phyloP scores from a whole-genome alignment of 768 basidiomycete genomes.

The Termitomyces sp. region DNA sequence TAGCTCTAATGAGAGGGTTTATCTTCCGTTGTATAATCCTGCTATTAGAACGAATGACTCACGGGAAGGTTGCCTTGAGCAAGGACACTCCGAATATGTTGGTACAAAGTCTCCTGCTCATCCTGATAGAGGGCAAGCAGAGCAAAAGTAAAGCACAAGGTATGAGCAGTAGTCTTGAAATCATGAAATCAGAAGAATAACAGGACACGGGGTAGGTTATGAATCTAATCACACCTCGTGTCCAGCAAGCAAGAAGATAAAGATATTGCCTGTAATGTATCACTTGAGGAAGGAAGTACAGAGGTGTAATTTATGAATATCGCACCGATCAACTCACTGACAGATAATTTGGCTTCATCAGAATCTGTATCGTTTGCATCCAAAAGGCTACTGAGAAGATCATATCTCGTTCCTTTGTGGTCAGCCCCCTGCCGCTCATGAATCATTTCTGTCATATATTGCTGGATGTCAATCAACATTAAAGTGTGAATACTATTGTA shows the following conservation, averaged over 20 bases:
- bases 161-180: slow-evolving; percentile 31
- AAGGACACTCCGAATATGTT: slow-evolving; percentile 28
- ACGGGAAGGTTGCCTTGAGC: slow-evolving; percentile 26
- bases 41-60: neutral
- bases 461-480: slow-evolving; percentile 16
- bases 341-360: slow-evolving; percentile 29
- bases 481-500: neutral
- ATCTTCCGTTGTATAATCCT: neutral
- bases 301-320: neutral
- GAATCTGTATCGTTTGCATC: slow-evolving; percentile 39
- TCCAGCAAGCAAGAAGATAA: slow-evolving; percentile 52
- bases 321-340: slow-evolving; percentile 36
- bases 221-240: slow-evolving; percentile 38
- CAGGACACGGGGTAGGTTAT: neutral
- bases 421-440: slow-evolving; percentile 28
- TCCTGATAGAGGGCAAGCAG: slow-evolving; percentile 36
- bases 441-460: slow-evolving; percentile 51
- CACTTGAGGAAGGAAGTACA: neutral
- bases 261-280: slow-evolving; percentile 33
- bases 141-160: slow-evolving; percentile 31
- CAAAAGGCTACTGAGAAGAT: slow-evolving; percentile 48
- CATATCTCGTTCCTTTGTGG: slow-evolving; percentile 34
- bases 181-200: neutral
- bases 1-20: slow-evolving; percentile 22
- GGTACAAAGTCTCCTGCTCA: slow-evolving; percentile 36